Evolutionary conservation across 31 red algal species (phyloP).

Genomic region (Endocladia muricata): DNA sequence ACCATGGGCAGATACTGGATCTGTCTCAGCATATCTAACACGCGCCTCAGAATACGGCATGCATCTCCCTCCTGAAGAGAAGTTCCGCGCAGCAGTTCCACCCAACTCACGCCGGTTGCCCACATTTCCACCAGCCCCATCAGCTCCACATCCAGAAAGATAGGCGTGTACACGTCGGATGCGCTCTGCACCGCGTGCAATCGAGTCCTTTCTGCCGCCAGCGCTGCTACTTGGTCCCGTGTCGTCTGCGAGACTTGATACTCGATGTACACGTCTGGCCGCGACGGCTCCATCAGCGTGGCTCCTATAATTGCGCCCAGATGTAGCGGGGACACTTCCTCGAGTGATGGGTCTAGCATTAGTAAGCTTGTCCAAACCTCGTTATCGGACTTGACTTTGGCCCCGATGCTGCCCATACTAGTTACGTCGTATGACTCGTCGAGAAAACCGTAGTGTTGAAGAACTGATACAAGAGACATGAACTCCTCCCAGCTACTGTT

Average conservation of each 20-base stretch:
- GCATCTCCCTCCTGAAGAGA: slow-evolving; percentile 85
- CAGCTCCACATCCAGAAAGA: slow-evolving; percentile 37
- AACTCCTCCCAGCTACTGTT: slow-evolving; percentile 72
- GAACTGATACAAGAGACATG: slow-evolving; percentile 49
- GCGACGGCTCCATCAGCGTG: slow-evolving; percentile 31
- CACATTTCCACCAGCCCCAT: slow-evolving; percentile 82
- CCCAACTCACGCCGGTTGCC: slow-evolving; percentile 69
- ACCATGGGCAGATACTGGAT: slow-evolving; percentile 68
- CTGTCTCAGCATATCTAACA: slow-evolving; percentile 75
- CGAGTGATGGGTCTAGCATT: slow-evolving; percentile 42
- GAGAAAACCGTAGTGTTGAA: slow-evolving; percentile 75
- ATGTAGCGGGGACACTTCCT: slow-evolving; percentile 46
- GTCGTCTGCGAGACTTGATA: slow-evolving; percentile 36
- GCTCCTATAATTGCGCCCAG: slow-evolving; percentile 78
- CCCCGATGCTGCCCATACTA: slow-evolving; percentile 68
- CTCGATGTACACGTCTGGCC: slow-evolving; percentile 47
- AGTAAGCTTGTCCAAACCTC: slow-evolving; percentile 87
- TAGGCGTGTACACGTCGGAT: slow-evolving; percentile 15
- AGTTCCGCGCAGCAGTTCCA: slow-evolving; percentile 52
- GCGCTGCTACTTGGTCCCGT: not conserved
- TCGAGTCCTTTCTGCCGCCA: slow-evolving; percentile 11
- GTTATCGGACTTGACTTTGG: slow-evolving; percentile 76
- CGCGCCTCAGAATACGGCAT: slow-evolving; percentile 70
- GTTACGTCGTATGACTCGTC: slow-evolving; percentile 65
- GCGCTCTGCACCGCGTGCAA: slow-evolving; percentile 43